A percentile compares a stretch with the other conserved stretches of the same genome.
Evolutionary conservation across 305 asterid species (phyloP).

Genomic region (Fraxinus angustifolia): DNA sequence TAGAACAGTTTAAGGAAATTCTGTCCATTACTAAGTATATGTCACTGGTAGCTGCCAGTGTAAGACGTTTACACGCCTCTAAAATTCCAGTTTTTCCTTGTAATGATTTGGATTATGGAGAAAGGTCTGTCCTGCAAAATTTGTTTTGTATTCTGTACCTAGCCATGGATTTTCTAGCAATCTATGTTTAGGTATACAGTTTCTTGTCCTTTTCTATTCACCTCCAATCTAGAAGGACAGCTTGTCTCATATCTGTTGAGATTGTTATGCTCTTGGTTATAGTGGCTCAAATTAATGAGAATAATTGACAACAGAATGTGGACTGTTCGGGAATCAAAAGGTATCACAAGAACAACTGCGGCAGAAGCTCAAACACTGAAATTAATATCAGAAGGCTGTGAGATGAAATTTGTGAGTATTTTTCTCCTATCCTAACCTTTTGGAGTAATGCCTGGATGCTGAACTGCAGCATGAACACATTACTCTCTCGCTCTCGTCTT

Average conservation of each 20-base stretch:
- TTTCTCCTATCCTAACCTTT: conserved; percentile 2
- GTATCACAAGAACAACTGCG: conserved; percentile 51
- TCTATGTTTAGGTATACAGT: background rate
- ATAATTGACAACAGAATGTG: conserved; percentile 48
- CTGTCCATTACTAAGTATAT: background rate
- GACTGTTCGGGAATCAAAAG: conserved; percentile 58
- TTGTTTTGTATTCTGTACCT: background rate
- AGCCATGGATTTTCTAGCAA: conserved; percentile 2
- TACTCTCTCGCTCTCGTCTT: conserved; percentile 2
- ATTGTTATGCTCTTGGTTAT: background rate
- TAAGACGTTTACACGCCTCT: background rate
- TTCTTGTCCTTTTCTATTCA: background rate
- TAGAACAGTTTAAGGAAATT: background rate
- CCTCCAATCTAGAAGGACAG: background rate
- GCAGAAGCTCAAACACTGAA: conserved; percentile 62
- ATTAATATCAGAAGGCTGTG: conserved; percentile 69
- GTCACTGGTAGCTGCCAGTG: background rate
- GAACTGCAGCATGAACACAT: background rate
- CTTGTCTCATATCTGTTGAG: background rate
- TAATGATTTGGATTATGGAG: background rate
- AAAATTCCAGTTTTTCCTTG: background rate
- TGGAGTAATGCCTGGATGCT: background rate
- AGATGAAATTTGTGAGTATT: conserved; percentile 59
- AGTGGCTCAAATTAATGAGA: conserved; percentile 3
- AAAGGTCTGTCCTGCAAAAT: background rate